phyloP scores from a whole-genome alignment of 805 yeast genomes.

The Lipomyces yamanashiensis region DNA sequence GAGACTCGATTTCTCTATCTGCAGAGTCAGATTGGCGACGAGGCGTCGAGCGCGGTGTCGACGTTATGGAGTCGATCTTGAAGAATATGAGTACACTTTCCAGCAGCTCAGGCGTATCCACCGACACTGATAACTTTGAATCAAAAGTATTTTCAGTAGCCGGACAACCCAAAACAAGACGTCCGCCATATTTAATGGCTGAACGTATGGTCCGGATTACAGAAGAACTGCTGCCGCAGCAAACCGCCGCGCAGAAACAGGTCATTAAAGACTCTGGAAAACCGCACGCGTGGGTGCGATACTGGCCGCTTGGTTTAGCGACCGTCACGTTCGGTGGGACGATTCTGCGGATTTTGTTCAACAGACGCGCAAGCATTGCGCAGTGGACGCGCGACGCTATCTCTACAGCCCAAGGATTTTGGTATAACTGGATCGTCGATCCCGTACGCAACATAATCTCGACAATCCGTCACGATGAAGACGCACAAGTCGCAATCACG shows the following conservation, averaged over 20 bases:
- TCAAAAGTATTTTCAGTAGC: conserved; percentile 13
- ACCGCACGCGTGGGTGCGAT: conserved; percentile 55
- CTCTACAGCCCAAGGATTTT: conserved; percentile 56
- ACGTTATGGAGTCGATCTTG: conserved; percentile 25
- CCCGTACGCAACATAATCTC: conserved; percentile 74
- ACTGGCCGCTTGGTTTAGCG: conserved; percentile 66
- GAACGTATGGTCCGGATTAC: conserved; percentile 27
- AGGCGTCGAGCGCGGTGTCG: conserved; percentile 31
- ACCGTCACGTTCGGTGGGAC: conserved; percentile 56
- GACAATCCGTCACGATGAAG: conserved; percentile 84
- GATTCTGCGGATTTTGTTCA: conserved; percentile 51
- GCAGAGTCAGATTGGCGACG: conserved; percentile 33
- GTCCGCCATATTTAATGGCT: conserved; percentile 31
- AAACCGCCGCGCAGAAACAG: conserved; percentile 11
- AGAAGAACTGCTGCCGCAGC: conserved; percentile 31
- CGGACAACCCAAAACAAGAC: conserved; percentile 1
- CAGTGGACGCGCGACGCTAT: conserved; percentile 60
- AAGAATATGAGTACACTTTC: neutral
- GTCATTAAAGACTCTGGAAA: conserved; percentile 36
- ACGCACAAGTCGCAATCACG: conserved; percentile 72
- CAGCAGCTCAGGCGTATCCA: neutral
- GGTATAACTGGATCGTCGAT: conserved; percentile 79
- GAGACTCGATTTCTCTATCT: conserved; percentile 24
- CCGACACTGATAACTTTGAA: conserved; percentile 11
- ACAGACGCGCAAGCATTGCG: conserved; percentile 55